Conservation (phyloP, 2,329 filamentous ascomycete species). For the Penicillium sp. region DNA sequence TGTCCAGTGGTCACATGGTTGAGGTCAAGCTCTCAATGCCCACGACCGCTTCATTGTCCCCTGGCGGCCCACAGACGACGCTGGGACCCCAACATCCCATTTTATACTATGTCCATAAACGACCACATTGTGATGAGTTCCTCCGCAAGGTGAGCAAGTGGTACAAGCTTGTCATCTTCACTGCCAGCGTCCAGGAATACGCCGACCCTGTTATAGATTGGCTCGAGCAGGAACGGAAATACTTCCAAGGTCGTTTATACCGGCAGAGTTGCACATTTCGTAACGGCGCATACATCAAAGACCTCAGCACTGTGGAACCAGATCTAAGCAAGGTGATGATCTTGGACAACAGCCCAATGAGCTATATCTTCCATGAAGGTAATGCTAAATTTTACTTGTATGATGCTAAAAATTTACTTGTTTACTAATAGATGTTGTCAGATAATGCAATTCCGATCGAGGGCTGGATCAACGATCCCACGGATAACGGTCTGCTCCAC, state of each 20-base stretch:
- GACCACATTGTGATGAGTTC: slow-evolving; percentile 95
- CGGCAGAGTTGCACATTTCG: slow-evolving; percentile 95
- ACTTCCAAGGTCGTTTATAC: slow-evolving; percentile 91
- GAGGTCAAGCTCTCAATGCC: slow-evolving; percentile 73
- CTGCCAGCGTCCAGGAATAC: slow-evolving; percentile 96
- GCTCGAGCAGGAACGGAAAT: slow-evolving; percentile 95
- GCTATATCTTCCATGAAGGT: slow-evolving; percentile 99
- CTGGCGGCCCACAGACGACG: slow-evolving; percentile 59
- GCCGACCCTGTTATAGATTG: slow-evolving; percentile 98
- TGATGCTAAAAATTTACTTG: no score
- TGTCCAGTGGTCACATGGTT: slow-evolving; percentile 98
- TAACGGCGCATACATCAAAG: slow-evolving; percentile 97
- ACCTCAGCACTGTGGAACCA: slow-evolving; percentile 91
- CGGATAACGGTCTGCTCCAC: slow-evolving; percentile 91
- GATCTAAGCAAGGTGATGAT: slow-evolving; percentile 99
- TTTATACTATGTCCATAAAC: slow-evolving; percentile 97
- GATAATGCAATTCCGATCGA: slow-evolving; percentile 99
- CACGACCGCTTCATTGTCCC: slow-evolving; percentile 38
- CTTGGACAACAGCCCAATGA: slow-evolving; percentile 95
- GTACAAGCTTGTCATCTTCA: slow-evolving; percentile 97
- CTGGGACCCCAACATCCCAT: slow-evolving; percentile 90
- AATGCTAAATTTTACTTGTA: no score
- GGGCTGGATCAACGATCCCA: slow-evolving; percentile 98
- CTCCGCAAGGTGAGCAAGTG: slow-evolving; percentile 92
- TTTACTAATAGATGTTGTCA: slow-evolving; percentile 41